These are phyloP conservation scores for Pseudogymnoascus sp. DNA, from an alignment of 2,329 filamentous ascomycete genomes.

Conservation along the genomic window DNA sequence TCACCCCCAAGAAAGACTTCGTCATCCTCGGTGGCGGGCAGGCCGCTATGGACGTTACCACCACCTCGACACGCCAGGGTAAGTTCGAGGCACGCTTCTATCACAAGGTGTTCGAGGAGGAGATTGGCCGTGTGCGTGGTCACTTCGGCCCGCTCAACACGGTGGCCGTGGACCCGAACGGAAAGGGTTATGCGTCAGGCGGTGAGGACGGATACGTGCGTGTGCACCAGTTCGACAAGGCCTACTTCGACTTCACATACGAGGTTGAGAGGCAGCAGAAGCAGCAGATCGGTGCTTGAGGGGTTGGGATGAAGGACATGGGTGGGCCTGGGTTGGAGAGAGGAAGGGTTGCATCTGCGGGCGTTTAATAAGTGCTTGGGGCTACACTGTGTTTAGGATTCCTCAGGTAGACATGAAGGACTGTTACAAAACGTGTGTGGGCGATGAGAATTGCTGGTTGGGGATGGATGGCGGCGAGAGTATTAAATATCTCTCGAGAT, in stretches of 20 bases:
- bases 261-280: conserved; percentile 82
- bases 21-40: conserved; percentile 97
- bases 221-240: conserved; percentile 96
- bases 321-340: conserved; percentile 9
- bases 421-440: not conserved
- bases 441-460: not conserved
- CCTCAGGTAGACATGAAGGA: conserved; percentile 6
- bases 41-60: conserved; percentile 97
- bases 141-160: conserved; percentile 98
- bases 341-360: conserved; percentile 24
- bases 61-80: conserved; percentile 85
- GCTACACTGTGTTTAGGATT: conserved; percentile 8
- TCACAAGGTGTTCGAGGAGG: conserved; percentile 99
- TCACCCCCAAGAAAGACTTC: conserved; percentile 93
- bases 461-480: not conserved
- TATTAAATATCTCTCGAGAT: not conserved
- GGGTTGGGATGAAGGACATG: conserved; percentile 6
- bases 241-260: conserved; percentile 97
- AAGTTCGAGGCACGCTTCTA: conserved; percentile 99
- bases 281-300: conserved; percentile 23
- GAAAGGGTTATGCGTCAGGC: conserved; percentile 87
- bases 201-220: conserved; percentile 98
- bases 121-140: conserved; percentile 92
- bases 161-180: conserved; percentile 84
- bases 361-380: conserved; percentile 19